Evolutionary conservation across 2,329 filamentous ascomycete genomes (phyloP).

Genomic region (Penicillium capsulatum): DNA sequence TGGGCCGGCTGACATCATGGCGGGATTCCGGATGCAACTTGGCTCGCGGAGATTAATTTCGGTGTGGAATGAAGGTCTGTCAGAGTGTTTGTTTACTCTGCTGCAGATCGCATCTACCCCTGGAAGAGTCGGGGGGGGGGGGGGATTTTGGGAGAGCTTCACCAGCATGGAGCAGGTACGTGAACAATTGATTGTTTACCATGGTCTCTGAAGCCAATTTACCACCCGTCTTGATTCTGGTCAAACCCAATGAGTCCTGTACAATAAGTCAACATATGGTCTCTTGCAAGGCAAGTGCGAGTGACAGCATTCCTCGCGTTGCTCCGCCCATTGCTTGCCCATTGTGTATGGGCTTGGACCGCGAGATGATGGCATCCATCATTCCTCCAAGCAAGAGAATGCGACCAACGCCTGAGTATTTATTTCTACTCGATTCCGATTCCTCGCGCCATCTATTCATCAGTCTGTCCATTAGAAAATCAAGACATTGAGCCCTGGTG

Average conservation of each 20-base stretch:
- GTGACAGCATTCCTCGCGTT: constrained; percentile 24
- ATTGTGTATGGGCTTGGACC: constrained; percentile 3
- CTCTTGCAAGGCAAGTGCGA: constrained; percentile 1
- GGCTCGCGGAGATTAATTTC: constrained; percentile 11
- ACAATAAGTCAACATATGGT: too few species aligned
- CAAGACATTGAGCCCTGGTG: constrained; percentile 10
- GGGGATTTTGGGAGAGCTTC: too few species aligned
- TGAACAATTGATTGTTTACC: too few species aligned
- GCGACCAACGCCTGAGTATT: constrained; percentile 1
- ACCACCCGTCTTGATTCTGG: too few species aligned
- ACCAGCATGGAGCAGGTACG: background rate
- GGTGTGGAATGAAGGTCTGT: constrained; percentile 14
- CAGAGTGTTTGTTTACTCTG: constrained; percentile 5
- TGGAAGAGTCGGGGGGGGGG: background rate
- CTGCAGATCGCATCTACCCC: constrained; percentile 1
- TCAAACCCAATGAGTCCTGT: too few species aligned
- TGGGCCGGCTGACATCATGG: constrained; percentile 7
- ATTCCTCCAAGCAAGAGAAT: constrained; percentile 22
- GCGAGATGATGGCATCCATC: constrained; percentile 15
- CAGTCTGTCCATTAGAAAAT: constrained; percentile 2
- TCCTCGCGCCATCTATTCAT: background rate
- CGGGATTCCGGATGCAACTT: constrained; percentile 11
- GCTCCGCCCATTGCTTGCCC: constrained; percentile 9
- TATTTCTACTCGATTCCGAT: constrained; percentile 16
- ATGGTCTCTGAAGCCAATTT: too few species aligned